Evolutionary conservation across 805 yeast species (phyloP).

Genomic region (Starmerella powellii): DNA sequence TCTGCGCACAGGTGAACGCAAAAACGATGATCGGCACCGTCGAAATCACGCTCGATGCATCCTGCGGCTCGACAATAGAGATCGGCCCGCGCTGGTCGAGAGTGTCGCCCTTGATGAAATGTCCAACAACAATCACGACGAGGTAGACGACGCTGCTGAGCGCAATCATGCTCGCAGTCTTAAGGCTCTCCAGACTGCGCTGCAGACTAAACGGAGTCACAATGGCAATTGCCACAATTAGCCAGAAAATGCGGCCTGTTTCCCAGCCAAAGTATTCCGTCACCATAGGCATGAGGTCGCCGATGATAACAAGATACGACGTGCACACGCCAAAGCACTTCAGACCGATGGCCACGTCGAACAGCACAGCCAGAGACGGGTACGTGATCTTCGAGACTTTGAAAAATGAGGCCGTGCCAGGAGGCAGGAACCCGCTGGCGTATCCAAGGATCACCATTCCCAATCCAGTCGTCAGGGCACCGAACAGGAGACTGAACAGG

Average conservation of each 20-base stretch:
- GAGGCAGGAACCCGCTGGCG: conserved; percentile 35
- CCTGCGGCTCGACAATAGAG: conserved; percentile 37
- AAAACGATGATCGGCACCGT: conserved; percentile 86
- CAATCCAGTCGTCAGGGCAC: conserved; percentile 52
- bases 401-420: conserved; percentile 57
- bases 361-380: conserved; percentile 53
- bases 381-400: conserved; percentile 54
- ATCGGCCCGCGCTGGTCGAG: conserved; percentile 40
- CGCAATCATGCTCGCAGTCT: conserved; percentile 76
- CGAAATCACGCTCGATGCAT: conserved; percentile 38
- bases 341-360: conserved; percentile 61
- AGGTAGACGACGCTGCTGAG: conserved; percentile 69
- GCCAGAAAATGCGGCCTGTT: conserved; percentile 29
- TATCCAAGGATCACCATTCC: conserved; percentile 36
- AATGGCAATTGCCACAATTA: conserved; percentile 28
- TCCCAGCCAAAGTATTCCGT: conserved; percentile 34
- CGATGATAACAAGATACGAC: conserved; percentile 58
- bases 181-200: conserved; percentile 65
- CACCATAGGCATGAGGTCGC: conserved; percentile 57
- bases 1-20: conserved; percentile 93
- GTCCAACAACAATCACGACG: conserved; percentile 59
- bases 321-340: conserved; percentile 77
- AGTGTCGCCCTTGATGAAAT: conserved; percentile 49
- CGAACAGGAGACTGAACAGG: conserved; percentile 39
- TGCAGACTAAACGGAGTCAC: conserved; percentile 57